Conservation (phyloP, 83 land plant species). For the Diphasiastrum complanatum region DNA sequence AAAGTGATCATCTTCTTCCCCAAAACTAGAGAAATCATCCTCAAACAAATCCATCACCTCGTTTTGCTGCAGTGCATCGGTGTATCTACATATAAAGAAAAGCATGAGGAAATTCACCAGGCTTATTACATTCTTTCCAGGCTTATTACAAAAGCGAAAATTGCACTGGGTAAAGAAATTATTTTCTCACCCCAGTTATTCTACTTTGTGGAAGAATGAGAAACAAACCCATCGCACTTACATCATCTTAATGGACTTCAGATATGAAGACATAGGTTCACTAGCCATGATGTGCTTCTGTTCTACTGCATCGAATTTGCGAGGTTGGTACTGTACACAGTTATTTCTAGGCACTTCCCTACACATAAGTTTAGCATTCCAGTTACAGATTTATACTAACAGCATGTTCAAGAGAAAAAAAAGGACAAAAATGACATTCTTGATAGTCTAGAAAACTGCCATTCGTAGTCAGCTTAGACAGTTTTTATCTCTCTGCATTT, state of each 20-base stretch:
- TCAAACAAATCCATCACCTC: constrained; percentile 39
- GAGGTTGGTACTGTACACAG: constrained; percentile 29
- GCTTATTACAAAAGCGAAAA: no score
- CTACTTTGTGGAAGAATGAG: not conserved
- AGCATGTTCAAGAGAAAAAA: not conserved
- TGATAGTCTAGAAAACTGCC: no score
- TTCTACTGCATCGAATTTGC: not conserved
- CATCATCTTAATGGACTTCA: constrained; percentile 19
- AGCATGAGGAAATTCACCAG: not conserved
- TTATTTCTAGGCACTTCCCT: constrained; percentile 28
- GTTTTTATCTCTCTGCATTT: no score
- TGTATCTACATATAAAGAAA: constrained; percentile 20
- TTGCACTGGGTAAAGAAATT: no score
- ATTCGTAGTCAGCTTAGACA: no score
- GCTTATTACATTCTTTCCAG: not conserved
- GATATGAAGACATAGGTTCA: constrained; percentile 25
- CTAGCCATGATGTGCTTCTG: constrained; percentile 18
- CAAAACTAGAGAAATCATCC: constrained; percentile 34
- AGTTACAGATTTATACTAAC: not conserved
- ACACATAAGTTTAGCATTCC: not conserved
- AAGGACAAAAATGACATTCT: no score
- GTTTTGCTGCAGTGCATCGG: constrained; percentile 40
- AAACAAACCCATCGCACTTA: not conserved
- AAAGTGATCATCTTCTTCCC: constrained; percentile 35
- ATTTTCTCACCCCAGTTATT: no score